Conservation (phyloP, 2,329 filamentous ascomycete species). For the Rutstroemia sydowiana region DNA sequence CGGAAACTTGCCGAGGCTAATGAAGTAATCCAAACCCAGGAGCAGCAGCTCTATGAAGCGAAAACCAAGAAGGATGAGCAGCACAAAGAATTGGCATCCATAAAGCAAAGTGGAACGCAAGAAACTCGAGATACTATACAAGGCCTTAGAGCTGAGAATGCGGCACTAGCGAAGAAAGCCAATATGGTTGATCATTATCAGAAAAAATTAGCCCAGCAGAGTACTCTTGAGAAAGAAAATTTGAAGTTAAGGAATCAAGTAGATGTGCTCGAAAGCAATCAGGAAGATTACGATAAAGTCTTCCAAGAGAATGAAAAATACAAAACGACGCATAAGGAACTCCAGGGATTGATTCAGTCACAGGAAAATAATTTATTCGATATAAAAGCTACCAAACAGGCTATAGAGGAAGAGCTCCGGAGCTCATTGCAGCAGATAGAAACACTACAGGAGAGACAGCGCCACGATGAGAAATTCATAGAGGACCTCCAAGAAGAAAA, state of each 20-base stretch:
- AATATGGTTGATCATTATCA: slow-evolving; percentile 56
- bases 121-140: slow-evolving; percentile 51
- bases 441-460: slow-evolving; percentile 33
- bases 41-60: slow-evolving; percentile 54
- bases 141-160: slow-evolving; percentile 51
- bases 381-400: slow-evolving; percentile 34
- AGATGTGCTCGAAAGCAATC: slow-evolving; percentile 44
- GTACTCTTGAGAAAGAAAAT: slow-evolving; percentile 48
- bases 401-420: slow-evolving; percentile 38
- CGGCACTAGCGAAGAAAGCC: slow-evolving; percentile 53
- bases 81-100: slow-evolving; percentile 40
- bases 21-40: slow-evolving; percentile 62
- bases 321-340: slow-evolving; percentile 33
- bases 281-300: slow-evolving; percentile 30
- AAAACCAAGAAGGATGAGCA: slow-evolving; percentile 37
- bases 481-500: slow-evolving; percentile 51
- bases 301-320: slow-evolving; percentile 24
- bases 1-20: slow-evolving; percentile 58
- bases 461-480: slow-evolving; percentile 38
- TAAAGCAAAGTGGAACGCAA: slow-evolving; percentile 40
- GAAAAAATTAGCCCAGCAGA: slow-evolving; percentile 53
- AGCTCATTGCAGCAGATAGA: slow-evolving; percentile 20
- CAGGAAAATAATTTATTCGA: slow-evolving; percentile 29
- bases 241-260: slow-evolving; percentile 48
- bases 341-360: slow-evolving; percentile 31